Evolutionary conservation across 768 basidiomycete species (phyloP), one percentile per base, ranked within the genome.

Genomic region (Leucocoprinus sp.): DNA sequence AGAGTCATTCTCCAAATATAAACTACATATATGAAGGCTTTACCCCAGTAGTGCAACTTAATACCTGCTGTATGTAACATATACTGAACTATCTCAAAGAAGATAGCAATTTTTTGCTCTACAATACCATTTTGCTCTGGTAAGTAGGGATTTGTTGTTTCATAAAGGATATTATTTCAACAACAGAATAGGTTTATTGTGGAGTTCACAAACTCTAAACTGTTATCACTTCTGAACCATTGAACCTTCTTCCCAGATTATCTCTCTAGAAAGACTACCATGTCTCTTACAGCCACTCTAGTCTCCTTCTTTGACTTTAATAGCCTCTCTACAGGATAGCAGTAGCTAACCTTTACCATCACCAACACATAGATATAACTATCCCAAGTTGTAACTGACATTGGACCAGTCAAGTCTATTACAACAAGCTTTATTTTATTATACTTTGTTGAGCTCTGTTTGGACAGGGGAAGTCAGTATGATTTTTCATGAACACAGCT

Each of bases 81-180:
- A 0, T 62, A 51, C 15, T 48, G 51, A 7, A 61, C 55, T 9
- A 46, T 53, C 18, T 70, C 63, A 1, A 55, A 48, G 22, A 74
- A 52, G 0, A 62, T 65, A 3, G 60, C 49, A 35, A 73, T 72
- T 5, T 53, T 48, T 0, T 56, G 35, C 27, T 71, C 65, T 0
- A 62, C 65, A 1, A 65, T 41, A 0, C 66, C 58, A 27, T 65
- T 65, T 26, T 67, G 59, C 7, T 52, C 35, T 0, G 61, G 62
- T 3, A 57, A 54, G 17, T 64, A 58, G 0, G 62, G 62, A 0
- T 54, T 53, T 0, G 60, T 66, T 0, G 49, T 51, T n/a, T 68
- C 55, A 0, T 60, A 17, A 0, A 56, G 45, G 1, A 68, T 61
- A 0, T 63, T 60, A 0, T 54, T 45, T 0, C 39, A 2, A 0